Percentiles rank a stretch among this genome's conserved stretches.
Evolutionary conservation across 257 asterid genomes (phyloP).

Genomic region (Cinchona pubescens): DNA sequence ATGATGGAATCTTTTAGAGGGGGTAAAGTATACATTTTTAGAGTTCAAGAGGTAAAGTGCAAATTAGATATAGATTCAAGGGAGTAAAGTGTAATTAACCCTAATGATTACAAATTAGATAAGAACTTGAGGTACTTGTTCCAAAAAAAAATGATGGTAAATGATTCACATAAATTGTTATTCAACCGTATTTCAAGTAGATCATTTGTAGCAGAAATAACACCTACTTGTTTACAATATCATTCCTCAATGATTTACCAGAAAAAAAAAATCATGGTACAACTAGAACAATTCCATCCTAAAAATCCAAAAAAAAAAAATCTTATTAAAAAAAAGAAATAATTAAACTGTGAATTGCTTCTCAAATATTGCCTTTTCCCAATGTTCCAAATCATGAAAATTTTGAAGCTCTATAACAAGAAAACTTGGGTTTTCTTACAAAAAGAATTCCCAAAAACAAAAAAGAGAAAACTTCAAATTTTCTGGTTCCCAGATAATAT

Average conservation of each 20-base stretch:
- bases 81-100: no score
- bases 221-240: background rate
- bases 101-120: slow-evolving; percentile 4
- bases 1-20: no score
- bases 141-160: background rate
- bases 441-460: background rate
- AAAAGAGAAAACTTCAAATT: background rate
- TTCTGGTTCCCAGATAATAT: background rate
- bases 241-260: slow-evolving; percentile 1
- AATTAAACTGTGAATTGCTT: background rate
- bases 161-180: background rate
- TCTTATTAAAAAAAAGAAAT: background rate
- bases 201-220: background rate
- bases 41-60: no score
- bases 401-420: background rate
- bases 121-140: background rate
- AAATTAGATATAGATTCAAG: no score
- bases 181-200: background rate
- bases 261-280: background rate
- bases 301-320: background rate
- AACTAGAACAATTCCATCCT: background rate
- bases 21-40: no score
- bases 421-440: background rate
- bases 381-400: background rate
- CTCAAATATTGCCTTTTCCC: background rate